A percentile compares a stretch with the other conserved stretches of the same genome.
Conservation (phyloP, 345 rosid genomes). For the Populus simonii region DNA sequence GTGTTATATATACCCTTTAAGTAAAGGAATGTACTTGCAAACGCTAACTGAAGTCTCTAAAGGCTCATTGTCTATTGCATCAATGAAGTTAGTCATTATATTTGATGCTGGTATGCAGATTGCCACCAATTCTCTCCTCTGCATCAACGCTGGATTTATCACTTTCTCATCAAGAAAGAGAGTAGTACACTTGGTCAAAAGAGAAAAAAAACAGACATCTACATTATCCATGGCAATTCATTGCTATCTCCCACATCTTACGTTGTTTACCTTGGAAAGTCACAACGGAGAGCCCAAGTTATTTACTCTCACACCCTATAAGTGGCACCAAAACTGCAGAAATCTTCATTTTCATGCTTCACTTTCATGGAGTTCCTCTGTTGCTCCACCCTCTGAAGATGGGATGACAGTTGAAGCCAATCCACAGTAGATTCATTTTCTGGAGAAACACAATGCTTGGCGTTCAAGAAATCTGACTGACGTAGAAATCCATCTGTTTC, state of each 20-base stretch:
- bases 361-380: constrained; percentile 37
- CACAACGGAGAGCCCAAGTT: neutral
- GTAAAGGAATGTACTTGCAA: constrained; percentile 2
- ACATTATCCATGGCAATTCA: neutral
- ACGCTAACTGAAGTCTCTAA: constrained; percentile 1
- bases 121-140: constrained; percentile 9
- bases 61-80: constrained; percentile 12
- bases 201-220: neutral
- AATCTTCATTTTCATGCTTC: constrained; percentile 34
- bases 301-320: constrained; percentile 13
- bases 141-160: constrained; percentile 5
- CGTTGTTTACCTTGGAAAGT: neutral
- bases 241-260: neutral
- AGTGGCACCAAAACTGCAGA: constrained; percentile 23
- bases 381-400: constrained; percentile 50
- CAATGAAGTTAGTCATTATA: constrained; percentile 5
- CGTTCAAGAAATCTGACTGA: constrained; percentile 18
- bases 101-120: neutral
- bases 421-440: constrained; percentile 38
- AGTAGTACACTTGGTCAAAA: neutral
- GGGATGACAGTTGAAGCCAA: constrained; percentile 54
- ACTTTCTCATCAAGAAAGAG: neutral
- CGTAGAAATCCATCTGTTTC: constrained; percentile 26
- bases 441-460: constrained; percentile 27
- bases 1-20: constrained; percentile 13